A percentile compares a stretch with the other conserved stretches of the same genome.
Evolutionary conservation across 148 eudicot species (phyloP).

Genomic region (Hydrangea macrophylla): DNA sequence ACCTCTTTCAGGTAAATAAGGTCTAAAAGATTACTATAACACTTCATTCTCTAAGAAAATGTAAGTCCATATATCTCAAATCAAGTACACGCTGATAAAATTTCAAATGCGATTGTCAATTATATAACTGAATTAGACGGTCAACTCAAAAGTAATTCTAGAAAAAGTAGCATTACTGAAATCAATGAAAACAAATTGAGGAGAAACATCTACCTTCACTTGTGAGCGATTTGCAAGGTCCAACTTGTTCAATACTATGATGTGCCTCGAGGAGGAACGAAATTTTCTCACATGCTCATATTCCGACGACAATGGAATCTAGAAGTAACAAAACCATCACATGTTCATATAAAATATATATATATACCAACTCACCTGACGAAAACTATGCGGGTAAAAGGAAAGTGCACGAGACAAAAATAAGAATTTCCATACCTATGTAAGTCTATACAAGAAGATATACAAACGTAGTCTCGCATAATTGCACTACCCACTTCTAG

Average conservation of each 20-base stretch:
- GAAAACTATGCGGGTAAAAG: no score
- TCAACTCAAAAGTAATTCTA: no score
- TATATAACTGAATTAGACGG: neutral
- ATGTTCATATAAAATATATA: neutral
- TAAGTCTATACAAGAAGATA: no score
- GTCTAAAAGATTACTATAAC: neutral
- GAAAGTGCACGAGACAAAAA: no score
- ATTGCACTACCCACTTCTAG: neutral
- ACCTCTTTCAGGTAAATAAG: neutral
- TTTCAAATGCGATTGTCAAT: neutral
- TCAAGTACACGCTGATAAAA: neutral
- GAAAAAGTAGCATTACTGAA: no score
- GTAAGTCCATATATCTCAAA: neutral
- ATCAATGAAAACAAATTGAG: neutral
- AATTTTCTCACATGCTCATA: conserved; percentile 41
- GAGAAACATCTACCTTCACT: conserved; percentile 38
- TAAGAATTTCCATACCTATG: neutral
- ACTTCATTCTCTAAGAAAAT: neutral
- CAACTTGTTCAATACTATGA: conserved; percentile 70
- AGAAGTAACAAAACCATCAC: conserved; percentile 8
- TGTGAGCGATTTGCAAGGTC: conserved; percentile 59
- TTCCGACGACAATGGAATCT: conserved; percentile 81
- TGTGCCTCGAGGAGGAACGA: conserved; percentile 41
- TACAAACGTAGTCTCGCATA: neutral
- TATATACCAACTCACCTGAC: neutral